Percentiles rank a stretch among this genome's conserved stretches.
Evolutionary conservation across 768 basidiomycete genomes (phyloP).

Genomic region (Boletus eberwhitei): DNA sequence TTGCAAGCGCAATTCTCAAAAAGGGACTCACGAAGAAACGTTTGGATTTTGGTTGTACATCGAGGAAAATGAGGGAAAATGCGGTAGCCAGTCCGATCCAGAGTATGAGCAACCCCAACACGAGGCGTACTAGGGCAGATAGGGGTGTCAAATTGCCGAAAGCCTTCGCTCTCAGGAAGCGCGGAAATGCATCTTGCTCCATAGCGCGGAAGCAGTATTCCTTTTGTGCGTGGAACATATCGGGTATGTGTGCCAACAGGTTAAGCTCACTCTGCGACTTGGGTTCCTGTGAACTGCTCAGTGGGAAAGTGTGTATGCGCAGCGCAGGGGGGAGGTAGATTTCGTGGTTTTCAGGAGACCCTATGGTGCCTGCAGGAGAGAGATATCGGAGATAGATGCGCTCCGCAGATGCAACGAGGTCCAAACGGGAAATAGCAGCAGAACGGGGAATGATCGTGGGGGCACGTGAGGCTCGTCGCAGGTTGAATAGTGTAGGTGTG

Average conservation of each 20-base stretch:
- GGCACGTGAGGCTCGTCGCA: constrained; percentile 78
- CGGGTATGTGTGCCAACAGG: constrained; percentile 86
- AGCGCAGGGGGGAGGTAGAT: constrained; percentile 94
- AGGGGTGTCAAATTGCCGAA: constrained; percentile 96
- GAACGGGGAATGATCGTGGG: constrained; percentile 94
- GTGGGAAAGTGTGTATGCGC: constrained; percentile 87
- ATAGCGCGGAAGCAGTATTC: constrained; percentile 95
- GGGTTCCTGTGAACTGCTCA: constrained; percentile 72
- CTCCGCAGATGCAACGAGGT: constrained; percentile 91
- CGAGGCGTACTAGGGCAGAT: constrained; percentile 80
- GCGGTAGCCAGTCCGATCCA: constrained; percentile 95
- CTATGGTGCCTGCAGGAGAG: constrained; percentile 70
- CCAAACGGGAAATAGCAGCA: constrained; percentile 82
- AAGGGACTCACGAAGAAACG: constrained; percentile 83
- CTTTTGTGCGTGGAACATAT: constrained; percentile 97
- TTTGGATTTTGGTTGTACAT: constrained; percentile 88
- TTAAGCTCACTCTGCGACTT: constrained; percentile 61
- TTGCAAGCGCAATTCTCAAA: background rate
- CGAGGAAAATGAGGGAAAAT: constrained; percentile 91
- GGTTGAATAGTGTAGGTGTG: constrained; percentile 73
- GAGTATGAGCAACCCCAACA: constrained; percentile 77
- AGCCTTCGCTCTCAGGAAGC: constrained; percentile 95
- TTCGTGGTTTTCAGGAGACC: constrained; percentile 89
- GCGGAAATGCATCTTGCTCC: constrained; percentile 92
- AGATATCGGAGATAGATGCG: constrained; percentile 96